A percentile compares a stretch with the other conserved stretches of the same genome.
phyloP scores from a whole-genome alignment of 306 rosid genomes.

The Astragalus glycyphyllos region DNA sequence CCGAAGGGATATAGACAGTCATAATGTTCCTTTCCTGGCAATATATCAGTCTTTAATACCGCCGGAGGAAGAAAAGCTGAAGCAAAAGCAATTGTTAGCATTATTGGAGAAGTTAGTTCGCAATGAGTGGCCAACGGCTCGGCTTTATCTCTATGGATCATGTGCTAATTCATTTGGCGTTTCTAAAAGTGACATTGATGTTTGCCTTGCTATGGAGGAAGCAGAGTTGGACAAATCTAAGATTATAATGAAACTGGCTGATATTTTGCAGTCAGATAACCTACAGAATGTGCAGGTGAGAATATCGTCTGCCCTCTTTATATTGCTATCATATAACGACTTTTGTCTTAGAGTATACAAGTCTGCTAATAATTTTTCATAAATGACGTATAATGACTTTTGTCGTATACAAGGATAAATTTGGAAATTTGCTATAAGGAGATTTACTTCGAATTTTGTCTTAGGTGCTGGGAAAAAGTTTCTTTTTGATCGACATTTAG shows the following conservation, averaged over 20 bases:
- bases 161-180: conserved; percentile 96
- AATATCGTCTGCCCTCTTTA: conserved; percentile 37
- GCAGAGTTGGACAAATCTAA: conserved; percentile 77
- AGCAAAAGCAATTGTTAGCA: conserved; percentile 71
- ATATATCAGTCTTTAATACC: conserved; percentile 79
- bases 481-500: conserved; percentile 1
- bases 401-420: conserved; percentile 13
- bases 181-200: conserved; percentile 92
- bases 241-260: conserved; percentile 79
- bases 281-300: conserved; percentile 95
- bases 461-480: background rate
- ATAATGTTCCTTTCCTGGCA: conserved; percentile 66
- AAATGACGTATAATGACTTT: conserved; percentile 25
- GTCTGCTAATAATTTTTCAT: conserved; percentile 10
- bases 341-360: background rate
- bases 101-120: conserved; percentile 69
- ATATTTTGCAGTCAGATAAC: conserved; percentile 75
- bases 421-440: background rate
- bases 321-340: conserved; percentile 13
- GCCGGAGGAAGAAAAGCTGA: conserved; percentile 83
- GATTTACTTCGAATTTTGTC: conserved; percentile 19
- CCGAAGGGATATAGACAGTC: conserved; percentile 75
- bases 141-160: conserved; percentile 86
- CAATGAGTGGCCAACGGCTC: conserved; percentile 87
- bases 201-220: conserved; percentile 84